Percentiles rank a stretch among this genome's conserved stretches.
Evolutionary conservation across 352 stramenopile genomes (phyloP).

Genomic region (Saprolegnia diclina): DNA sequence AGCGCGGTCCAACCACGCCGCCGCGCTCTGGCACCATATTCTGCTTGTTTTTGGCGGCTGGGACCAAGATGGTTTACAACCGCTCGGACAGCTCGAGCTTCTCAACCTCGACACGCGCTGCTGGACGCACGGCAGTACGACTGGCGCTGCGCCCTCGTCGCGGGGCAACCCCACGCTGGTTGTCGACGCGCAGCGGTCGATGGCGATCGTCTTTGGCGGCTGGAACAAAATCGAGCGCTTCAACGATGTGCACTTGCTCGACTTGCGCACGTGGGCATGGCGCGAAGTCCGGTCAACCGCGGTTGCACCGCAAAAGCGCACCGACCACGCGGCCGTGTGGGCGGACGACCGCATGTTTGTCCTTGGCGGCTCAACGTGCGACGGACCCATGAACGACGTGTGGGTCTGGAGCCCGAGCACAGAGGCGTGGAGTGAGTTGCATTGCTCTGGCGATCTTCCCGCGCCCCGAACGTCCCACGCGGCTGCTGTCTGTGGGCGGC

Average conservation of each 20-base stretch:
- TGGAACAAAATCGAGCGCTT: conserved; percentile 89
- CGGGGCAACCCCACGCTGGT: conserved; percentile 93
- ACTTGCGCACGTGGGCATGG: conserved; percentile 88
- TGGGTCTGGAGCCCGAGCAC: conserved; percentile 50
- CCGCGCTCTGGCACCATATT: conserved; percentile 51
- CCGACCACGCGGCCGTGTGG: conserved; percentile 22
- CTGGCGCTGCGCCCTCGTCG: conserved; percentile 76
- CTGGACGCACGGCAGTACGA: conserved; percentile 71
- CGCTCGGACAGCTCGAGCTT: conserved; percentile 89
- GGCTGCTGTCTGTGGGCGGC: conserved; percentile 41
- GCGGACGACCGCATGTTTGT: conserved; percentile 33
- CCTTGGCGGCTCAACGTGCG: conserved; percentile 58
- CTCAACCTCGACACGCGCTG: conserved; percentile 74
- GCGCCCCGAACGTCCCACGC: conserved; percentile 61
- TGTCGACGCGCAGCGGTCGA: conserved; percentile 52
- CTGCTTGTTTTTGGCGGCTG: conserved; percentile 92
- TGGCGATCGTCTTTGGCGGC: conserved; percentile 93
- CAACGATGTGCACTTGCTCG: conserved; percentile 94
- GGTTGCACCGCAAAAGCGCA: not conserved
- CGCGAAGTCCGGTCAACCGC: conserved; percentile 27
- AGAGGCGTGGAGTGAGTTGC: conserved; percentile 36
- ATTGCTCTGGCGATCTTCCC: conserved; percentile 42
- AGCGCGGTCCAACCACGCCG: conserved; percentile 20
- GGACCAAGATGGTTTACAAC: conserved; percentile 88
- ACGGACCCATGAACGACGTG: conserved; percentile 63